phyloP scores from a whole-genome alignment of 768 basidiomycete species.

The Ramaria sp. region DNA sequence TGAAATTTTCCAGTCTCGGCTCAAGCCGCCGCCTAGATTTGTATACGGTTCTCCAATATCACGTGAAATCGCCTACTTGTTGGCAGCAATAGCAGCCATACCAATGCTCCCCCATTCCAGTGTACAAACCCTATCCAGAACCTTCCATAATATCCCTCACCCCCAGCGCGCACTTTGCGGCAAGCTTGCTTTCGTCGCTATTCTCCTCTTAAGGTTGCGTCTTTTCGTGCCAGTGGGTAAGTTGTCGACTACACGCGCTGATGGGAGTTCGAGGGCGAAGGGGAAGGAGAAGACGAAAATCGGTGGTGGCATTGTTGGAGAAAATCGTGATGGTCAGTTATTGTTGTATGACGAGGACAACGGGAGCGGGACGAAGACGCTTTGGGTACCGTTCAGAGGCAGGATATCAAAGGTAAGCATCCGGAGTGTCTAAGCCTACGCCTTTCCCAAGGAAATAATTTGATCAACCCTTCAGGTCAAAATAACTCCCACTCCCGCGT shows the following conservation, averaged over 20 bases:
- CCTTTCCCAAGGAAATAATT: not conserved
- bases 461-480: slow-evolving; percentile 22
- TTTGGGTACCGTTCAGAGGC: slow-evolving; percentile 60
- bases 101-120: not conserved
- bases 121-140: not conserved
- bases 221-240: not conserved
- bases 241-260: not conserved
- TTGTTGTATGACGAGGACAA: slow-evolving; percentile 52
- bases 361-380: slow-evolving; percentile 49
- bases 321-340: slow-evolving; percentile 15
- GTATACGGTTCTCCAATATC: not conserved
- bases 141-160: not conserved
- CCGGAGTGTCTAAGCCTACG: not conserved
- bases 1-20: too few species aligned
- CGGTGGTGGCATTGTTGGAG: slow-evolving; percentile 13
- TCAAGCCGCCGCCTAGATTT: too few species aligned
- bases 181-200: slow-evolving; percentile 8
- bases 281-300: slow-evolving; percentile 14
- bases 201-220: slow-evolving; percentile 8
- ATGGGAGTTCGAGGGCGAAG: not conserved
- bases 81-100: not conserved
- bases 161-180: not conserved
- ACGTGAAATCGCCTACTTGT: not conserved
- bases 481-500: slow-evolving; percentile 36
- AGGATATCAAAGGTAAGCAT: slow-evolving; percentile 47